Evolutionary conservation across 2,329 filamentous ascomycete genomes (phyloP), one percentile per base, ranked within the genome.

Genomic region (Chaetomiaceae sp.): DNA sequence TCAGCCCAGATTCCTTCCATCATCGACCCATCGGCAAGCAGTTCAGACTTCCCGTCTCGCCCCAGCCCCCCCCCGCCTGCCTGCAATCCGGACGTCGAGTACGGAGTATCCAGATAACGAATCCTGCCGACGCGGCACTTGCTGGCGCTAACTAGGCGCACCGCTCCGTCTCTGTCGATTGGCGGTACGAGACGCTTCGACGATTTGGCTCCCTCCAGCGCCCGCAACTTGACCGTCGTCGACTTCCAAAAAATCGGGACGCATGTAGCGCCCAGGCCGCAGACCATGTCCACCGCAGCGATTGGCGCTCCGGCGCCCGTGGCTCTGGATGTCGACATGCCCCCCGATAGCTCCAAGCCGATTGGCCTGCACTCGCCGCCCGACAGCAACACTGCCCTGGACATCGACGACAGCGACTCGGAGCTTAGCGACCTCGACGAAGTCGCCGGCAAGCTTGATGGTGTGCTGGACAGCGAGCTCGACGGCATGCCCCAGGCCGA

Each of bases 401-500:
- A 79, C 59, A 71, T 77, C 51, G 77, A 81, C 57, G 71, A 66
- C 41, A 79, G 75, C 62, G 78, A 83, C 58, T 84, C 81, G 42
- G 81, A 84, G 61, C 68, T 84, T 26, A 83, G 79, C 66, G 81
- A 84, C 44, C 70, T 83, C 42, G 80, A 83, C 52, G 75, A 78
- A 39, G 70, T 60, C 51, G 66, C 77, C 53, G 69, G 68, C 36
- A 65, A 71, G 44, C 57, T 63, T 42, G 59, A 63, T 15, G 51
- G 32, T 46, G 48, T 30, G 12, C 27, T 54, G 24, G 18, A 22
- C 17, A 29, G 32, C n/a, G 47, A 45, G n/a, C n/a, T n/a, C n/a
- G n/a, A n/a, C n/a, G n/a, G n/a, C n/a, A n/a, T n/a, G 15, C 15
- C 30, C 4, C 6, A 18, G 9, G 24, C 12, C 3, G 33, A 26